These are phyloP conservation scores for Bipolaris sorokiniana DNA, from an alignment of 2,329 filamentous ascomycete genomes.

Conservation along the genomic window DNA sequence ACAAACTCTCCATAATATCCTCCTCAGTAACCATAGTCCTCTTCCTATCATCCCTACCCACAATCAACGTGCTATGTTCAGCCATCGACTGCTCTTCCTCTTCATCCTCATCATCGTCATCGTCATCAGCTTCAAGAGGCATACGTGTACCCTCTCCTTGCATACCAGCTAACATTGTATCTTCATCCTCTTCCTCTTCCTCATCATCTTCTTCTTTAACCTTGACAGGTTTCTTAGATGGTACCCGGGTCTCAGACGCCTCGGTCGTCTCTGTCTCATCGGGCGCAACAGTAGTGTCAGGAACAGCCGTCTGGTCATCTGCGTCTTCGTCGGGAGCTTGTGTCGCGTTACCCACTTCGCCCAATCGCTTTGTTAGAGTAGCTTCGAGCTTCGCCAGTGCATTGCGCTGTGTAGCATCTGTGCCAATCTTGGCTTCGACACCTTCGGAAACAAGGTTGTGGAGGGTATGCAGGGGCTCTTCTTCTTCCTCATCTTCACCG, in stretches of 20 bases:
- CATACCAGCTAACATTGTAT: constrained; percentile 43
- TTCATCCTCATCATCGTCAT: constrained; percentile 29
- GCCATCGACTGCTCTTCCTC: constrained; percentile 16
- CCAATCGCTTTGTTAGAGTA: constrained; percentile 60
- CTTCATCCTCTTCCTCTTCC: constrained; percentile 36
- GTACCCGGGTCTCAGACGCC: constrained; percentile 22
- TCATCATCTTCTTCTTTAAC: constrained; percentile 18
- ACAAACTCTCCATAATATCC: constrained; percentile 44
- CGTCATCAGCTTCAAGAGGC: constrained; percentile 39
- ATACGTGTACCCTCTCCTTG: constrained; percentile 46
- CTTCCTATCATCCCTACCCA: constrained; percentile 11
- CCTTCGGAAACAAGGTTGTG: constrained; percentile 56
- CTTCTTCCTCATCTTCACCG: constrained; percentile 26
- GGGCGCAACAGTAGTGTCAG: constrained; percentile 26
- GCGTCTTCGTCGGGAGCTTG: constrained; percentile 12
- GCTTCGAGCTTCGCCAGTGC: constrained; percentile 61
- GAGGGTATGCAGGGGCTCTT: constrained; percentile 37
- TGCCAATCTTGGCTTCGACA: constrained; percentile 57
- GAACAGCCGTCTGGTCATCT: constrained; percentile 13
- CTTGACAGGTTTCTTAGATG: background rate
- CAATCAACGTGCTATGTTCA: constrained; percentile 13
- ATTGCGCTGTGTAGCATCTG: constrained; percentile 60
- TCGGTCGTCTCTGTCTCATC: constrained; percentile 23
- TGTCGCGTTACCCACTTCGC: constrained; percentile 36
- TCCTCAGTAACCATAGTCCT: constrained; percentile 35